A percentile compares a stretch with the other conserved stretches of the same genome.
These are phyloP conservation scores for Myotisia sp. DNA, from an alignment of 2,329 filamentous ascomycete species.

Conservation along the genomic window DNA sequence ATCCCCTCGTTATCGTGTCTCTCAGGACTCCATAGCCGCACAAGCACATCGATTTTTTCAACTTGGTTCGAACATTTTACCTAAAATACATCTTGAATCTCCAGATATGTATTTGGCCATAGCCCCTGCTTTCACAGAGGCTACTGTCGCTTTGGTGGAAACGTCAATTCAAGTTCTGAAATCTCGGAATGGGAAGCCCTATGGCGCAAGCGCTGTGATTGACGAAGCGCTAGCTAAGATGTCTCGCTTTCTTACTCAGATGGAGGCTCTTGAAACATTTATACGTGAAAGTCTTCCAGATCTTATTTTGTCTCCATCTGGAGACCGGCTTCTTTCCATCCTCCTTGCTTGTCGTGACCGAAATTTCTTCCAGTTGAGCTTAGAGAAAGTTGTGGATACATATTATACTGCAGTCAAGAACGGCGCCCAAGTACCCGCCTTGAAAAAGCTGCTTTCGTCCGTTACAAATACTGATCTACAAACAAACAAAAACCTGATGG, in stretches of 20 bases:
- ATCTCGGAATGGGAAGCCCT: slow-evolving; percentile 49
- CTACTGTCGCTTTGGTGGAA: slow-evolving; percentile 28
- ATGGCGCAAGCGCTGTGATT: slow-evolving; percentile 47
- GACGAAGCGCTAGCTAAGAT: slow-evolving; percentile 37
- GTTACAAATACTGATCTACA: slow-evolving; percentile 25
- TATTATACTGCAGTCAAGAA: slow-evolving; percentile 22
- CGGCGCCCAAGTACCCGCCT: slow-evolving; percentile 20
- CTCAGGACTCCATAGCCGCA: slow-evolving; percentile 53
- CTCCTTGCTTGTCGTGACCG: slow-evolving; percentile 43
- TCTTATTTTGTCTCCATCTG: slow-evolving; percentile 55
- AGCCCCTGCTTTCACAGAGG: slow-evolving; percentile 28
- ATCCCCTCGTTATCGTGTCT: slow-evolving; percentile 59
- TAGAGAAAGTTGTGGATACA: slow-evolving; percentile 24
- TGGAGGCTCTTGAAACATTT: slow-evolving; percentile 36
- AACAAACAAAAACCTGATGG: slow-evolving; percentile 22
- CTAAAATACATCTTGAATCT: too few species aligned
- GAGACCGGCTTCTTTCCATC: slow-evolving; percentile 49
- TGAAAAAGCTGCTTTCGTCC: slow-evolving; percentile 27
- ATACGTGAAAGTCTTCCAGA: slow-evolving; percentile 42
- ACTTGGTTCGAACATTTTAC: slow-evolving; percentile 33
- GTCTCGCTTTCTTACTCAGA: slow-evolving; percentile 27
- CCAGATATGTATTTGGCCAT: too few species aligned
- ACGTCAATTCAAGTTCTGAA: slow-evolving; percentile 38
- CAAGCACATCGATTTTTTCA: slow-evolving; percentile 55
- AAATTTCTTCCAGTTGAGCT: slow-evolving; percentile 26